phyloP scores from a whole-genome alignment of 1,139 yeast genomes.

The Meyerozyma smithsonii region DNA sequence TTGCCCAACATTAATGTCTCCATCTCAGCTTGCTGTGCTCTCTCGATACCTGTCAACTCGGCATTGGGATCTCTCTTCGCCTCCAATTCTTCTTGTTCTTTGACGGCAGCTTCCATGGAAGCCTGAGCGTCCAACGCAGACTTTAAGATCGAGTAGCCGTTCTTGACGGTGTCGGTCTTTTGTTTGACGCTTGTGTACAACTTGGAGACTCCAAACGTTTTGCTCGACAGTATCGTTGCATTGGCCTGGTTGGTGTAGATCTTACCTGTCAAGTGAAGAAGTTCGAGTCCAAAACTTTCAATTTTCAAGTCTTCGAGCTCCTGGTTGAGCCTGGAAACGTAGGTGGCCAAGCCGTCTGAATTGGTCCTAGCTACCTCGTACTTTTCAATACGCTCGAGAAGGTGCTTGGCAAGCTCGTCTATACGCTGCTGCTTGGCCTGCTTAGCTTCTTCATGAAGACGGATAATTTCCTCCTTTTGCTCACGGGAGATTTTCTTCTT shows the following conservation, averaged over 20 bases:
- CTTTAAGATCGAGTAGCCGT: constrained; percentile 36
- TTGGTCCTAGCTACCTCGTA: constrained; percentile 25
- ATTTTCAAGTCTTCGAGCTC: constrained; percentile 59
- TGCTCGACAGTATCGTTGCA: constrained; percentile 33
- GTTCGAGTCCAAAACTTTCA: constrained; percentile 46
- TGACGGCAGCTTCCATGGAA: constrained; percentile 37
- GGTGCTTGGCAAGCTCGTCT: constrained; percentile 43
- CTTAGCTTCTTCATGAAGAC: constrained; percentile 52
- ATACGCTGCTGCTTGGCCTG: constrained; percentile 52
- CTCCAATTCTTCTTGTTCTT: constrained; percentile 46
- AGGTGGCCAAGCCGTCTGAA: constrained; percentile 32
- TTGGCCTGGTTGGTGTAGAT: constrained; percentile 58
- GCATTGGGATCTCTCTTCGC: constrained; percentile 27
- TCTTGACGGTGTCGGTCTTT: constrained; percentile 34
- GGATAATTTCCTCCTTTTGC: constrained; percentile 51
- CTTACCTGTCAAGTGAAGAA: constrained; percentile 55
- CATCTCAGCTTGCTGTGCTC: constrained; percentile 52
- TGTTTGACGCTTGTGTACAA: constrained; percentile 45
- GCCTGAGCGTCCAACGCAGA: constrained; percentile 42
- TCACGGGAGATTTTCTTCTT: constrained; percentile 42
- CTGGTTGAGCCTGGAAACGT: constrained; percentile 34
- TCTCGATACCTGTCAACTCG: constrained; percentile 38
- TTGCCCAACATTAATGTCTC: constrained; percentile 70
- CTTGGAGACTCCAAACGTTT: constrained; percentile 48
- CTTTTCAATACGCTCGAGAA: constrained; percentile 42